These are phyloP conservation scores for Roridomyces roridus DNA, from an alignment of 768 basidiomycete genomes.

Conservation along the genomic window DNA sequence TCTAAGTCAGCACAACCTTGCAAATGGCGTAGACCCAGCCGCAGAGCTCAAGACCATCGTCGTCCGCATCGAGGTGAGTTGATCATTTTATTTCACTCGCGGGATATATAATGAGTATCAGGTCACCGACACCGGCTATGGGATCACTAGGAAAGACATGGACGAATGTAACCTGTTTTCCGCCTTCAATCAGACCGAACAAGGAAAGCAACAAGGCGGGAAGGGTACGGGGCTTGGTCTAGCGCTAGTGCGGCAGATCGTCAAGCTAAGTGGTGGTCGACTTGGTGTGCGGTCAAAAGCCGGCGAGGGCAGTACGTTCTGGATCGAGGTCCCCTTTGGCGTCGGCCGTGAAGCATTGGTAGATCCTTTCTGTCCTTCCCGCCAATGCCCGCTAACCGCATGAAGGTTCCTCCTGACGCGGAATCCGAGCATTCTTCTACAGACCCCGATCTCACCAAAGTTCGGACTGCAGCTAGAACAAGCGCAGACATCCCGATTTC, in stretches of 20 bases:
- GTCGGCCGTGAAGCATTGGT: conserved; percentile 62
- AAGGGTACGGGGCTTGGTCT: conserved; percentile 79
- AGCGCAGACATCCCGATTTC: conserved; percentile 24
- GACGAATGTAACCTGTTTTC: conserved; percentile 73
- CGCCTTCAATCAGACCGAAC: conserved; percentile 81
- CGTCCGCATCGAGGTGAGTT: conserved; percentile 79
- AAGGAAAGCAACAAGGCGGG: conserved; percentile 74
- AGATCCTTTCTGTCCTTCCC: no score
- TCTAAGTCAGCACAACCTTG: conserved; percentile 57
- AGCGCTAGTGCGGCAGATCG: conserved; percentile 80
- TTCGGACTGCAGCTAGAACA: conserved; percentile 25
- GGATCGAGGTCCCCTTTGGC: conserved; percentile 74
- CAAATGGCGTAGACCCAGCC: conserved; percentile 42
- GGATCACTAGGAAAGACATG: conserved; percentile 64
- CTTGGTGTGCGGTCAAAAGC: conserved; percentile 71
- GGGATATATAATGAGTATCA: conserved; percentile 18
- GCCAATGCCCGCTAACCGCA: no score
- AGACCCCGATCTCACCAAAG: conserved; percentile 27
- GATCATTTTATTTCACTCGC: conserved; percentile 65
- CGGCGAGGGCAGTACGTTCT: conserved; percentile 53
- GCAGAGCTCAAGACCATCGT: conserved; percentile 65
- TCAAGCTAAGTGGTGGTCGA: conserved; percentile 75
- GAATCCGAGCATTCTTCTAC: conserved; percentile 31
- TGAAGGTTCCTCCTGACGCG: conserved; percentile 29
- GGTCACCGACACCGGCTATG: conserved; percentile 36